Percentiles rank a stretch among this genome's conserved stretches.
These are phyloP conservation scores for Paraphaeosphaeria sporulosa DNA, from an alignment of 2,329 filamentous ascomycete genomes.

Conservation along the genomic window DNA sequence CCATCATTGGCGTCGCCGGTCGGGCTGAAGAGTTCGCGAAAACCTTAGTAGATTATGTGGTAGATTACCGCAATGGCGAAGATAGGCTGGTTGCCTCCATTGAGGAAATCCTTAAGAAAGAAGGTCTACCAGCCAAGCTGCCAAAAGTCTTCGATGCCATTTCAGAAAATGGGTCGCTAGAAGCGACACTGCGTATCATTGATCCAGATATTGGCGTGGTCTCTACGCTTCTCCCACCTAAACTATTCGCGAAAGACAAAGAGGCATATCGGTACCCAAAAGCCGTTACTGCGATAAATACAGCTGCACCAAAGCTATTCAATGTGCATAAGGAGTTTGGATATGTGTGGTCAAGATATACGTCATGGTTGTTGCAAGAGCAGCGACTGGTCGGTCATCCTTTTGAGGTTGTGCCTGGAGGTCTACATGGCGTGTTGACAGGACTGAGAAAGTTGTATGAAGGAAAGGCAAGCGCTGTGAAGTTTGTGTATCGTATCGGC, in stretches of 20 bases:
- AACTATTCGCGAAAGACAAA: conserved; percentile 14
- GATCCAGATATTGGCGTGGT: conserved; percentile 7
- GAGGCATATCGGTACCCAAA: conserved; percentile 8
- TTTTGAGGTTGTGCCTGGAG: conserved; percentile 60
- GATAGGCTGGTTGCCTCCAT: conserved; percentile 55
- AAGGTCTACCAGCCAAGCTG: conserved; percentile 55
- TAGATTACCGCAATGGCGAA: conserved; percentile 65
- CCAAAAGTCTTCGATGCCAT: conserved; percentile 66
- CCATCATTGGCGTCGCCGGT: conserved; percentile 53
- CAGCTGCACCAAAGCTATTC: conserved; percentile 33
- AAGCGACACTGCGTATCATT: conserved; percentile 13
- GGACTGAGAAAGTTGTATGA: conserved; percentile 62
- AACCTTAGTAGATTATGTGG: conserved; percentile 51
- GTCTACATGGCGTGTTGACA: conserved; percentile 59
- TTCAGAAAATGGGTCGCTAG: conserved; percentile 55
- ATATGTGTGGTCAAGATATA: conserved; percentile 51
- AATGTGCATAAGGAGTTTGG: conserved; percentile 49
- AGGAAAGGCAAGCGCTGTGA: conserved; percentile 66
- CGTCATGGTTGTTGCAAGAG: conserved; percentile 53
- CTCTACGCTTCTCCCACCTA: conserved; percentile 10
- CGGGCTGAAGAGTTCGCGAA: conserved; percentile 46
- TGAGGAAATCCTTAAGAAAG: conserved; percentile 48
- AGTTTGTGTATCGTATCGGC: conserved; percentile 66
- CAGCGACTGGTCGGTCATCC: conserved; percentile 58
- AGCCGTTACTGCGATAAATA: conserved; percentile 12